These are phyloP conservation scores for Pythium guiyangense DNA, from an alignment of 352 stramenopile genomes.

Conservation along the genomic window DNA sequence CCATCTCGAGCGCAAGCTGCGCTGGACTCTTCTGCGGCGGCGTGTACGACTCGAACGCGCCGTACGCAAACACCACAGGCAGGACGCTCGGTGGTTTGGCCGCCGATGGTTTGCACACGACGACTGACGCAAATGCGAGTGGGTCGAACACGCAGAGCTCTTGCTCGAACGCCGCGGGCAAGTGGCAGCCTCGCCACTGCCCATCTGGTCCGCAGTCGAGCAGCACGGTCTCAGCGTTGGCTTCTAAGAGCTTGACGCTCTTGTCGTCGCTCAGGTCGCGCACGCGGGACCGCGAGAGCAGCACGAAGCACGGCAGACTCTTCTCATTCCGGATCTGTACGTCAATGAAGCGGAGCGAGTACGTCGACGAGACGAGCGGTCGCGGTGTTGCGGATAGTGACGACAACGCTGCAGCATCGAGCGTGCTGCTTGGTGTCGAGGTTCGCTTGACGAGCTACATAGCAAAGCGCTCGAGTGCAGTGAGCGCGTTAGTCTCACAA, in stretches of 20 bases:
- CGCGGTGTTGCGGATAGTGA: no score
- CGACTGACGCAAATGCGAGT: constrained; percentile 39
- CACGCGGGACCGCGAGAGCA: constrained; percentile 34
- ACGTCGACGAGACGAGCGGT: constrained; percentile 8
- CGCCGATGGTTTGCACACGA: constrained; percentile 54
- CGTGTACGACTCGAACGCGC: constrained; percentile 53
- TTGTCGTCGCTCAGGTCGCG: constrained; percentile 21
- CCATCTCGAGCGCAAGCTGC: constrained; percentile 39
- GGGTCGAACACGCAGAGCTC: constrained; percentile 52
- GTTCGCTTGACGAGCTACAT: background rate
- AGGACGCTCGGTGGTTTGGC: constrained; percentile 47
- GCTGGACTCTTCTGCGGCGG: constrained; percentile 43
- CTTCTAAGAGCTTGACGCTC: constrained; percentile 31
- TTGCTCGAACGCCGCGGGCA: constrained; percentile 49
- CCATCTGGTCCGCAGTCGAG: constrained; percentile 58
- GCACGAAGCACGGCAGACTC: constrained; percentile 48
- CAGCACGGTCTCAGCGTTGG: constrained; percentile 36
- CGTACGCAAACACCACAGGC: constrained; percentile 45
- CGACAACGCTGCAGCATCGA: background rate
- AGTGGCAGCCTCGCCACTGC: constrained; percentile 53
- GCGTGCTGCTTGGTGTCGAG: no score
- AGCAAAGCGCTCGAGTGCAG: no score
- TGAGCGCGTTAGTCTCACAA: no score
- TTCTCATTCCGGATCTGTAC: constrained; percentile 49
- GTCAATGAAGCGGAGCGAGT: constrained; percentile 56